These are phyloP conservation scores for Quercus bicolor DNA, from an alignment of 306 rosid genomes.

Conservation along the genomic window DNA sequence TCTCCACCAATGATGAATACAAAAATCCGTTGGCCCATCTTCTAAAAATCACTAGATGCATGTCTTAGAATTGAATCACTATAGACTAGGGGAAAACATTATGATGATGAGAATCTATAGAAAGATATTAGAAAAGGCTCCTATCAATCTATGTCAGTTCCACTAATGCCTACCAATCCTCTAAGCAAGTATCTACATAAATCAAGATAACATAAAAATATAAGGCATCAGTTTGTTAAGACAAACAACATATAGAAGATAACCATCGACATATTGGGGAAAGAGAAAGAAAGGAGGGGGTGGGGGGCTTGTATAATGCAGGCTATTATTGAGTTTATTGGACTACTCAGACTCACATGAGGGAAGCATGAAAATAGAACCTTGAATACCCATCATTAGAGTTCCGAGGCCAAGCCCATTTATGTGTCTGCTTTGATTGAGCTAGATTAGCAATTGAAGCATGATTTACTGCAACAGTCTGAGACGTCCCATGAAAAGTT, in stretches of 20 bases:
- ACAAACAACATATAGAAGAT: neutral
- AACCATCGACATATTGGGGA: neutral
- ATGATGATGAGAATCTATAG: neutral
- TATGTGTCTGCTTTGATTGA: slow-evolving; percentile 82
- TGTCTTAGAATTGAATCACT: slow-evolving; percentile 86
- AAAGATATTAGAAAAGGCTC: slow-evolving; percentile 5
- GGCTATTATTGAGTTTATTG: neutral
- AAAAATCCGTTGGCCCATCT: slow-evolving; percentile 82
- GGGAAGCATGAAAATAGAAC: slow-evolving; percentile 31
- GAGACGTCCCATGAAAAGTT: slow-evolving; percentile 54
- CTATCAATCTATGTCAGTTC: too few species aligned
- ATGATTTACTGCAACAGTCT: slow-evolving; percentile 21
- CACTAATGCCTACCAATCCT: too few species aligned
- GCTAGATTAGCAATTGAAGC: slow-evolving; percentile 36
- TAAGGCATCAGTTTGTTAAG: neutral
- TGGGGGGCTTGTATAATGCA: neutral
- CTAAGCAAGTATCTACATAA: too few species aligned
- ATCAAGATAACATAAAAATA: neutral
- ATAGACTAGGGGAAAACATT: slow-evolving; percentile 14
- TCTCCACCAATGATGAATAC: slow-evolving; percentile 94
- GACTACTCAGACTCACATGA: neutral
- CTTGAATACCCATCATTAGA: slow-evolving; percentile 97
- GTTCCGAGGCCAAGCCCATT: slow-evolving; percentile 84
- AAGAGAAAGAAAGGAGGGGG: neutral
- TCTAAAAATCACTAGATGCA: slow-evolving; percentile 80